Base-by-base conservation (phyloP, 2,329 filamentous ascomycete species). In the Exophiala bonariae region DNA sequence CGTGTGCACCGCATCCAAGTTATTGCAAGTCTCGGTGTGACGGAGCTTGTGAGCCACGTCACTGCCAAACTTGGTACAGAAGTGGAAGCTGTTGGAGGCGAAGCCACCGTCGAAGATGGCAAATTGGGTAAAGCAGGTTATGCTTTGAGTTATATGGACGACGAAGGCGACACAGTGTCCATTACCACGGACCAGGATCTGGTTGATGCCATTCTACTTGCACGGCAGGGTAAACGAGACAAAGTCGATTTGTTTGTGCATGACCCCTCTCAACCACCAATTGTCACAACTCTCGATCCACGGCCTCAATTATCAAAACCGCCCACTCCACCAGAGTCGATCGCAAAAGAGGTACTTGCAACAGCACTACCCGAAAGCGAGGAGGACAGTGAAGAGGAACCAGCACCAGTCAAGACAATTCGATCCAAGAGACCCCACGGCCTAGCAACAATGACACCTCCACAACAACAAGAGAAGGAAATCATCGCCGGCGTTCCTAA, bases 221-320 rank as follows among this genome's bases (percentile, higher is more conserved):
- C 92, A 3, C 85, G 89, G 50, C 83, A 87, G 49, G 79, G 81
- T 36, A 82, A 77, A 58, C 84, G 83, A 36, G 93, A 97, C 59
- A 99, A 99, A 77, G 93, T 99, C 16, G 93, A 99, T 62, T 79
- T 99, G 13, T 97, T 96, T 61, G 91, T 97, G 10, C 93, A 99
- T 66, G 87, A 99, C 61, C 91, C 92, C 1, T 83, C 90, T 54
- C 86, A 93, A 70, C 83, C 92, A n/a, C 87, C 91, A 0, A 78
- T 90, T n/a, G 74, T 82, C 8, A 74, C 79, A 1, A 79, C 81
- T 0, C 68, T 83, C 9, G 77, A 85, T 31, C 81, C 81, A 30
- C 75, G 81, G 50, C 81, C 81, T 2, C 70, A 69, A 3, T 62
- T 76, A 13, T 61, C 71, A 13, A 75, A 74, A 51, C 70, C 74